Conservation (phyloP, 345 rosid genomes). For the Turnera subulata region DNA sequence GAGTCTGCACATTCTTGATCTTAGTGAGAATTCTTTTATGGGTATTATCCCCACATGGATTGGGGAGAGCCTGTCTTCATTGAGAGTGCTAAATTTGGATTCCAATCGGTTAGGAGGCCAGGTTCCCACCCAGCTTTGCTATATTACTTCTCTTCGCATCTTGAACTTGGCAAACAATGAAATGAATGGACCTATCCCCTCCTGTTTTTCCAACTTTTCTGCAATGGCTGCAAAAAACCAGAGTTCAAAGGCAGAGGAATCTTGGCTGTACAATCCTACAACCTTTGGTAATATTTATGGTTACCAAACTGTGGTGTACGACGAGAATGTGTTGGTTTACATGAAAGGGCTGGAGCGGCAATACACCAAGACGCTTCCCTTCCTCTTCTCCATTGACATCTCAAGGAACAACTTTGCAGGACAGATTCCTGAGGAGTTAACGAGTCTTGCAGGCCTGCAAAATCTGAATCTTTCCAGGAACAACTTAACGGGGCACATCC, state of each 20-base stretch:
- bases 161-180: constrained; percentile 12
- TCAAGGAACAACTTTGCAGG: constrained; percentile 25
- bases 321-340: constrained; percentile 2
- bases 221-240: background rate
- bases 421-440: constrained; percentile 26
- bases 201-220: constrained; percentile 10
- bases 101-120: constrained; percentile 7
- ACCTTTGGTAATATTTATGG: background rate
- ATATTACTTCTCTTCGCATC: background rate
- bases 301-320: background rate
- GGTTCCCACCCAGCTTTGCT: constrained; percentile 8
- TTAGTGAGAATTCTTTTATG: constrained; percentile 8
- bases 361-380: constrained; percentile 6
- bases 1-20: constrained; percentile 2
- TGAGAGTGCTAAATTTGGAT: background rate
- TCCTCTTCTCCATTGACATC: constrained; percentile 18
- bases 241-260: too few relatives aligned
- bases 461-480: constrained; percentile 29
- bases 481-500: constrained; percentile 29
- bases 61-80: constrained; percentile 2
- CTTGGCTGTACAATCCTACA: background rate
- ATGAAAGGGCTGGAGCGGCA: constrained; percentile 4
- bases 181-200: constrained; percentile 12
- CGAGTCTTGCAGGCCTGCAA: constrained; percentile 19
- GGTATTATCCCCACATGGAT: constrained; percentile 14